Base-by-base conservation (phyloP, 2,329 filamentous ascomycete species). In the Didymosphaeria variabile region DNA sequence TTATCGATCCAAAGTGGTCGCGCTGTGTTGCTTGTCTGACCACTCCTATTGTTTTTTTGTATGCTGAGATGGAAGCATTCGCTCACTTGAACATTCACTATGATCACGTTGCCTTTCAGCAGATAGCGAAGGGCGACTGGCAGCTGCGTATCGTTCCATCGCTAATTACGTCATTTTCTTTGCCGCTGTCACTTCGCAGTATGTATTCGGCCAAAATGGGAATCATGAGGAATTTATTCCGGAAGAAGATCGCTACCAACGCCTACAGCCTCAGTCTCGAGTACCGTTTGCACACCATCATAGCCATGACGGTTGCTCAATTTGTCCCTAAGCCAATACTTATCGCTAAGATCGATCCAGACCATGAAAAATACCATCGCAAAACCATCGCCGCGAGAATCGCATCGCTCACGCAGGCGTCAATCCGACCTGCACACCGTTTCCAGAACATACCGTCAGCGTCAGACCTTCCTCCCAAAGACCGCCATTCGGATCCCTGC, bases 351-450 rank as follows among this genome's bases (percentile, higher is more conserved):
- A n/a, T 12, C 9, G 19, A 44, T 10, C n/a, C 6, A 44, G 5
- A 9, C 40, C 5, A 7, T 7, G 9, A 44, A 21, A n/a, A 17
- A 21, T 10, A 21, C n/a, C 17, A 44, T 44, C 40, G 17, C 40
- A 44, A 3, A 44, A 21, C n/a, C n/a, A 44, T 17, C 6, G 9
- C 17, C 2, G 6, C 19, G 38, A 40, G 5, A 7, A 40, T 17
- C 15, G 6, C 36, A 1, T 5, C 40, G 32, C 44, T 66, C 29
- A 72, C 31, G 67, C 69, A 49, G 69, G 67, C 55, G 63, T 69
- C 53, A 77, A 61, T 4, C 68, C 69, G 2, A 78, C 75, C 70
- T 71, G 69, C 0, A 64, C 65, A 36, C 75, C 75, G 55, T 76
- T 74, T 55, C 52, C 44, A 47, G 67, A 72, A 31, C 62, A 68